phyloP scores from a whole-genome alignment of 2,329 filamentous ascomycete species.

The Juglanconis juglandina region DNA sequence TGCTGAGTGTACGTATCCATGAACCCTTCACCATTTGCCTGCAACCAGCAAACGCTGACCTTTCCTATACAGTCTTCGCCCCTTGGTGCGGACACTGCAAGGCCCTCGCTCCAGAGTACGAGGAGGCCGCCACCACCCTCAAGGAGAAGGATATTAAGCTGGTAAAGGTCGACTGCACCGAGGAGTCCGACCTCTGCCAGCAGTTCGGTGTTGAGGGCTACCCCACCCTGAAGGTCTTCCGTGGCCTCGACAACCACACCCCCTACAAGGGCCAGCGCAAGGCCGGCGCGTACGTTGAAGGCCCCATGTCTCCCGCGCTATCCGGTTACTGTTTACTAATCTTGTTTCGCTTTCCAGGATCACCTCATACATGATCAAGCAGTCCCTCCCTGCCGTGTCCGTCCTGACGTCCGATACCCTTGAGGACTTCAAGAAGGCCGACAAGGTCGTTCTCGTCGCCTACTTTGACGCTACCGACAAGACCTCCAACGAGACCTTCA shows the following conservation, averaged over 20 bases:
- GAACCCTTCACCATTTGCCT: neutral
- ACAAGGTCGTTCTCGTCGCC: constrained; percentile 92
- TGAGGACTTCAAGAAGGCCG: constrained; percentile 94
- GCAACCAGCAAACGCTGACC: neutral
- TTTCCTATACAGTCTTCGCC: constrained; percentile 67
- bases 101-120: constrained; percentile 89
- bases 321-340: neutral
- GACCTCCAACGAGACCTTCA: constrained; percentile 82
- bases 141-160: constrained; percentile 86
- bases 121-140: constrained; percentile 76
- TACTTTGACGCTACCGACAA: constrained; percentile 82
- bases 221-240: constrained; percentile 98
- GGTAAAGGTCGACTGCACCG: constrained; percentile 91
- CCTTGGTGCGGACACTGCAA: constrained; percentile 99
- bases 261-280: constrained; percentile 90
- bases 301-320: neutral
- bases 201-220: constrained; percentile 91
- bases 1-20: constrained; percentile 72
- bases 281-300: constrained; percentile 61
- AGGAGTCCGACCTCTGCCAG: constrained; percentile 87
- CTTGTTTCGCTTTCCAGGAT: constrained; percentile 41
- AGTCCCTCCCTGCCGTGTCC: constrained; percentile 90
- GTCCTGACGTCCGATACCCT: constrained; percentile 75
- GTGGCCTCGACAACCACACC: constrained; percentile 73
- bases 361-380: constrained; percentile 94